phyloP scores from a whole-genome alignment of 805 yeast genomes.

The Wickerhamiella occidentalis region DNA sequence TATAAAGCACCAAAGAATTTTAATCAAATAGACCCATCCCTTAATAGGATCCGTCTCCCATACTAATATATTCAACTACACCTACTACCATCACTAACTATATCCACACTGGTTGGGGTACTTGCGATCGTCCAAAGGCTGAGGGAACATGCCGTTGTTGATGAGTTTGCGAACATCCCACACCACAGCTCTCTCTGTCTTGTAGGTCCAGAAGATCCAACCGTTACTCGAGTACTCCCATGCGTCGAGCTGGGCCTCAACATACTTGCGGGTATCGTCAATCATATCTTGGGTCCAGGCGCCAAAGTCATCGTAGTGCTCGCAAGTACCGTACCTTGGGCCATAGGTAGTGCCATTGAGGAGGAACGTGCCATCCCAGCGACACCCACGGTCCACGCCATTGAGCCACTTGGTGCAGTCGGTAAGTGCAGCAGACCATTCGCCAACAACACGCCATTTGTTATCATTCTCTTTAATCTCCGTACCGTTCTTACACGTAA shows the following conservation, averaged over 20 bases:
- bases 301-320: slow-evolving; percentile 21
- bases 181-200: slow-evolving; percentile 69
- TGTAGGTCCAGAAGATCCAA: slow-evolving; percentile 92
- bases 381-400: slow-evolving; percentile 73
- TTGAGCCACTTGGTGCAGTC: slow-evolving; percentile 85
- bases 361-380: no score
- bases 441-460: slow-evolving; percentile 74
- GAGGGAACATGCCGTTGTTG: slow-evolving; percentile 57
- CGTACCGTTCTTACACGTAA: slow-evolving; percentile 42
- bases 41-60: no score
- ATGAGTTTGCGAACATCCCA: slow-evolving; percentile 69
- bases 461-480: slow-evolving; percentile 35
- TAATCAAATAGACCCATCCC: no score
- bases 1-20: no score
- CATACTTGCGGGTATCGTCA: slow-evolving; percentile 48
- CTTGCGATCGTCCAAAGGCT: slow-evolving; percentile 57
- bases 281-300: slow-evolving; percentile 52
- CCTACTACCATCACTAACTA: no score
- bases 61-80: no score
- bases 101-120: slow-evolving; percentile 53
- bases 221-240: slow-evolving; percentile 53
- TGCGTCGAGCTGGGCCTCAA: slow-evolving; percentile 89
- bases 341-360: no score
- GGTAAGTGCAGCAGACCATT: slow-evolving; percentile 85
- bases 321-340: slow-evolving; percentile 45